Evolutionary conservation across 768 basidiomycete species (phyloP), one percentile per base, ranked within the genome.

Genomic region (Tephrocybe sp.): DNA sequence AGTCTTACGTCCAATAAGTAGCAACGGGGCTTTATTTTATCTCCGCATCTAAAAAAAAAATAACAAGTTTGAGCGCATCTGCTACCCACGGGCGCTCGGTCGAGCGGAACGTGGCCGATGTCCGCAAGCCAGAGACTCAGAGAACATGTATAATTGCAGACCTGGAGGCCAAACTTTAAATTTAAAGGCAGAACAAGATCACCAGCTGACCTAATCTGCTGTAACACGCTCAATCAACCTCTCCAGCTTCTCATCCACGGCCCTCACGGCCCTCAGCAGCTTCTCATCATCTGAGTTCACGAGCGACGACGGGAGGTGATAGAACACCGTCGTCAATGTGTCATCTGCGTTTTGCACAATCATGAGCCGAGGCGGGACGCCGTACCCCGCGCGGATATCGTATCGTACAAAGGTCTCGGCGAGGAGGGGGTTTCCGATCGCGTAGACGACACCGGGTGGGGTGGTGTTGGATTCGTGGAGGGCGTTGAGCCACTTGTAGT

Each of bases 181-280:
- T n/a, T n/a, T n/a, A n/a, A 11, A 13, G 32, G 34, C 5, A 45
- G 15, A 38, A 22, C 32, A 40, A 18, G 36, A 38, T 19, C 6
- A n/a, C n/a, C 32, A 13, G 19, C 30, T 39, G 44, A 19, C 12
- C 51, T 54, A 52, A 32, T 56, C 48, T 15, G 62, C 55, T 18
- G 66, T 69, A 34, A 77, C 64, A 39, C 52, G 69, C 32, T 48
- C 52, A 16, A 77, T 65, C 54, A 82, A 49, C 31, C 48, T 52
- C 49, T 79, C 76, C 30, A 82, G 54, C 61, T 76, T 79, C 24
- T 34, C 60, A 54, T 80, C 78, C 51, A 83, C 52, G 2, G 26
- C 56, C 35, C 68, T 59, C 0, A 72, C 63, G 2, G 68, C 66
- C 16, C 53, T 51, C 52, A 61, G 66, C 39, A 80, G 42, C 27